phyloP scores from a whole-genome alignment of 2,329 filamentous ascomycete species.

The Colletotrichum spinosum region DNA sequence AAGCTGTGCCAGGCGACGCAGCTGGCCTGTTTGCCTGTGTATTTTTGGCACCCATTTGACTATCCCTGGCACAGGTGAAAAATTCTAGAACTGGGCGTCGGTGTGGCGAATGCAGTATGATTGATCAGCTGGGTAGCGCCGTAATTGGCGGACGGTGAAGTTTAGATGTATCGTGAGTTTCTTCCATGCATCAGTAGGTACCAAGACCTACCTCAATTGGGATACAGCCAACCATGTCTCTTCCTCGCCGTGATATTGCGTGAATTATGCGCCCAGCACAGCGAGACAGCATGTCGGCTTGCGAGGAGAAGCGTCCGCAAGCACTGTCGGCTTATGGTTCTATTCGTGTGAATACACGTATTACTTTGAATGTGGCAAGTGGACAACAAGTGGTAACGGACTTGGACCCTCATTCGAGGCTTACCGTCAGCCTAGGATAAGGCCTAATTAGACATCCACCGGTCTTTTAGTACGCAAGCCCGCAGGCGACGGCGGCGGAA shows the following conservation, averaged over 20 bases:
- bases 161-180: too few relatives aligned
- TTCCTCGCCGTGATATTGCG: conserved; percentile 8
- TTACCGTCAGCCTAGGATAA: not conserved
- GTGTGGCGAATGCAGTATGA: not conserved
- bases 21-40: too few relatives aligned
- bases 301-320: not conserved
- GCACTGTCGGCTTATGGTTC: too few relatives aligned
- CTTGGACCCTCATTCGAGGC: conserved; percentile 4
- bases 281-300: not conserved
- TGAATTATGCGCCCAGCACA: conserved; percentile 1
- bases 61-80: not conserved
- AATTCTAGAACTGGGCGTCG: conserved; percentile 21
- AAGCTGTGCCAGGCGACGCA: too few relatives aligned
- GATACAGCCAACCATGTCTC: not conserved
- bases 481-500: conserved; percentile 17
- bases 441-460: conserved; percentile 8
- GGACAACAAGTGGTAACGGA: not conserved
- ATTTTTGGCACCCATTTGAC: not conserved
- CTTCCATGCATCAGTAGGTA: too few relatives aligned
- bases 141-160: too few relatives aligned
- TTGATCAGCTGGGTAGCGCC: too few relatives aligned
- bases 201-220: not conserved
- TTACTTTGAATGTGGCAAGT: not conserved
- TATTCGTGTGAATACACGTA: too few relatives aligned
- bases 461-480: conserved; percentile 26